Evolutionary conservation across 768 basidiomycete species (phyloP), one percentile per base, ranked within the genome.

Genomic region (Pleurotus ostreatus): DNA sequence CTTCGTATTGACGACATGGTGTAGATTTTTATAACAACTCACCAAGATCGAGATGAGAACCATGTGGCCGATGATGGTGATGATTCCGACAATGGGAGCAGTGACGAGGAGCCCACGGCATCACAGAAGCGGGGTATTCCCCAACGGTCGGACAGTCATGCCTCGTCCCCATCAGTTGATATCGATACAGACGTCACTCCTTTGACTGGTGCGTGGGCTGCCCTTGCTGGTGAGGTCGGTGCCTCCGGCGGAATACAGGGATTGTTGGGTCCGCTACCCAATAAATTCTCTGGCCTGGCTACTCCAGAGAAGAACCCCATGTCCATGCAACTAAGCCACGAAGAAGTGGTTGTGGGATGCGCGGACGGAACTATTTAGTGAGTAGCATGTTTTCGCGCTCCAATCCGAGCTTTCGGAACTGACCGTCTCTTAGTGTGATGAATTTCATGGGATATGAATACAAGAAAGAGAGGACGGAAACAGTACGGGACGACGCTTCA

Each of bases 241-340:
- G 59, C 70, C n/a, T 68, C 69, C 2, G 69, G 65, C 4, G 71
- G 70, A 3, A 71, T 82, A 11, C 83, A 80, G 61, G 90, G 89
- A 5, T 63, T 92, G 0, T 68, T 81, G 41, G 85, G 90, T 0
- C 61, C 72, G 15, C 66, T 90, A 11, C 91, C 90, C 1, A 63
- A 64, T 34, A 90, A 88, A 66, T 94, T 92, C 62, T 66, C 76
- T 16, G 92, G 92, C 2, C 77, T 96, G 43, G 88, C 91, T 26
- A 89, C 83, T 20, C 92, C 94, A 1, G 93, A 89, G 70, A 92
- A 94, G 80, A 94, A 95, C 63, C 94, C 93, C 6, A 94, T 94
- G 93, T 89, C 89, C 59, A 89, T 96, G 86, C 91, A 92, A 60
- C 68, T 95, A 63, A 92, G 88, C 62, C 89, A 93, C 61, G 92